Evolutionary conservation across 2,329 filamentous ascomycete species (phyloP).

Genomic region (Scedosporium aurantiacum): DNA sequence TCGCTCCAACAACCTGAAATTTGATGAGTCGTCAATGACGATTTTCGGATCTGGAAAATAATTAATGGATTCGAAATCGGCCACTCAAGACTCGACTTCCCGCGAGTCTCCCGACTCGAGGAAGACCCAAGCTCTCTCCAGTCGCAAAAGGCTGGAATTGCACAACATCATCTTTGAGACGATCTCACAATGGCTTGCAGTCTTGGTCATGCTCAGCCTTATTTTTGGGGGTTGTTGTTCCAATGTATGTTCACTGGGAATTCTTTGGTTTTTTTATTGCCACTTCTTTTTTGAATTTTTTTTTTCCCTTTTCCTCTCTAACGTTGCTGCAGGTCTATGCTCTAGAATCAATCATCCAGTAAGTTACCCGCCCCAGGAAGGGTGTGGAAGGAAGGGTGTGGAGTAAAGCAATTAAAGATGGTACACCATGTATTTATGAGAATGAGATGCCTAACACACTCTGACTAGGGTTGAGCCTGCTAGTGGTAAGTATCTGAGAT

Average conservation of each 20-base stretch:
- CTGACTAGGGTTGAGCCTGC: slow-evolving; percentile 61
- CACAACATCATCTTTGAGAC: not conserved
- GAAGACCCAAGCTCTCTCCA: too few species aligned
- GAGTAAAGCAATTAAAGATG: slow-evolving; percentile 9
- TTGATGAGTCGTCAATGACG: too few species aligned
- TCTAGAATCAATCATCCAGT: slow-evolving; percentile 90
- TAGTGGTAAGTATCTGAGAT: slow-evolving; percentile 51
- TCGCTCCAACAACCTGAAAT: too few species aligned
- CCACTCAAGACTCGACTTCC: too few species aligned
- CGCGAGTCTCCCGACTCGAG: too few species aligned
- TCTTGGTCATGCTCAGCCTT: slow-evolving; percentile 61
- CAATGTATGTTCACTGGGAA: slow-evolving; percentile 49
- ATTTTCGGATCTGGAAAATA: too few species aligned
- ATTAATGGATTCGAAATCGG: too few species aligned
- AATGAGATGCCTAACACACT: not conserved
- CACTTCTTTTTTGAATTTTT: too few species aligned
- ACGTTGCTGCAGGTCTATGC: slow-evolving; percentile 65
- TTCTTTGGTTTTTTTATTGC: not conserved
- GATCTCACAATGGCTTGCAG: slow-evolving; percentile 32
- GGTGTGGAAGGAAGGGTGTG: not conserved
- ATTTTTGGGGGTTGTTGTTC: slow-evolving; percentile 96
- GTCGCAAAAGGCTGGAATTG: not conserved
- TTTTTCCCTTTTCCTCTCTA: slow-evolving; percentile 3
- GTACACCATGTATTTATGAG: not conserved
- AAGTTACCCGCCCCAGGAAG: slow-evolving; percentile 25